Conservation (phyloP, 371 early-diverging fungal genomes). For the Mortierella sp. region DNA sequence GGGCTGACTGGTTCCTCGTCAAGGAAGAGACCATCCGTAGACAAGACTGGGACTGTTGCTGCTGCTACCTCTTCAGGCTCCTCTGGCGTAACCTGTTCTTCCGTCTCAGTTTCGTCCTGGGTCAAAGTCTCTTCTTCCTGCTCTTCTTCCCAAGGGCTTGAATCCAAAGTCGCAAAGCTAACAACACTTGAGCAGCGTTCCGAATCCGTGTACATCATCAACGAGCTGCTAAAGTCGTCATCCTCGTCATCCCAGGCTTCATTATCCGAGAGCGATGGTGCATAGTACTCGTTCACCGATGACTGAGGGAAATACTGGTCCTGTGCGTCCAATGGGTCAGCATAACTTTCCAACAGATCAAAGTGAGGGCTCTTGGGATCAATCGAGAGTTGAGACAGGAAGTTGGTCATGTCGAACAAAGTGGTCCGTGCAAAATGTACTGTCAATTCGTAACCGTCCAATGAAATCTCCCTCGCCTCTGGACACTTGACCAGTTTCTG, state of each 20-base stretch:
- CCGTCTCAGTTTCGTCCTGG: not conserved
- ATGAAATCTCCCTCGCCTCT: constrained; percentile 40
- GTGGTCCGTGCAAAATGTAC: constrained; percentile 42
- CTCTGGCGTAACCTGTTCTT: constrained; percentile 1
- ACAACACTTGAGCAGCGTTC: constrained; percentile 31
- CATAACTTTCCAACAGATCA: constrained; percentile 38
- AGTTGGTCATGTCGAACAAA: constrained; percentile 42
- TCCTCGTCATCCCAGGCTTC: constrained; percentile 49
- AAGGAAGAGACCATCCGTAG: constrained; percentile 4
- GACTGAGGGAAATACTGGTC: constrained; percentile 47
- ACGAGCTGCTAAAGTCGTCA: constrained; percentile 27
- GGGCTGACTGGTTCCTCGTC: constrained; percentile 26
- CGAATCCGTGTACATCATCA: constrained; percentile 44
- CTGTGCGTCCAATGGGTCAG: constrained; percentile 5
- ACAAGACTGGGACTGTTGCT: not conserved
- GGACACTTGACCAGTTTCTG: constrained; percentile 43
- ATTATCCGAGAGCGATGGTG: constrained; percentile 26
- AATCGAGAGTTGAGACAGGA: constrained; percentile 30
- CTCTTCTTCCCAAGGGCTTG: constrained; percentile 39
- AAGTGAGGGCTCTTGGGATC: constrained; percentile 50
- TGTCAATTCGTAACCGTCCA: constrained; percentile 49
- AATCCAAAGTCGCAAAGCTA: constrained; percentile 30
- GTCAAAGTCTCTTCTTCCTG: constrained; percentile 6
- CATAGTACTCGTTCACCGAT: constrained; percentile 33
- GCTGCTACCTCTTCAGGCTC: constrained; percentile 8